phyloP scores from a whole-genome alignment of 2,329 filamentous ascomycete species.

The Colletotrichum sp. region DNA sequence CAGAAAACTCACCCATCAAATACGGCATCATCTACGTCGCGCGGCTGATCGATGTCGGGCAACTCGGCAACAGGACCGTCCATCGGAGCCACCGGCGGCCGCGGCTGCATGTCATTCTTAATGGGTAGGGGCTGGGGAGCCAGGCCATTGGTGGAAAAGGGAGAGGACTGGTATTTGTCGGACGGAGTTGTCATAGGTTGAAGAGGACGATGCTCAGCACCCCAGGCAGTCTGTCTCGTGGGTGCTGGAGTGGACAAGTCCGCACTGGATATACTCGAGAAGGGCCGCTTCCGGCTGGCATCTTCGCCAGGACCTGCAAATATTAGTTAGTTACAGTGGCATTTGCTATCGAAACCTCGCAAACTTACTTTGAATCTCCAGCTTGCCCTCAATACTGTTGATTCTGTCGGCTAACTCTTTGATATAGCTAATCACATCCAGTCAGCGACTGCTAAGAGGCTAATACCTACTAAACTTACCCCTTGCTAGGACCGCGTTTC shows the following conservation, averaged over 20 bases:
- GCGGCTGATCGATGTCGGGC: slow-evolving; percentile 36
- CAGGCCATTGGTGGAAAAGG: slow-evolving; percentile 46
- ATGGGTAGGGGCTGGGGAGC: slow-evolving; percentile 50
- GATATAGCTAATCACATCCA: slow-evolving; percentile 69
- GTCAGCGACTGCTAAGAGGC: slow-evolving; percentile 12
- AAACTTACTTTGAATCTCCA: slow-evolving; percentile 53
- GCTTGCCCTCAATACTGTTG: slow-evolving; percentile 80
- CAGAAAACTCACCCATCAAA: slow-evolving; percentile 47
- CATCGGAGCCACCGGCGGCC: slow-evolving; percentile 36
- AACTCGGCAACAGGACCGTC: slow-evolving; percentile 40
- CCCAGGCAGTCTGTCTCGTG: slow-evolving; percentile 51
- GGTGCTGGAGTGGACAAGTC: slow-evolving; percentile 39
- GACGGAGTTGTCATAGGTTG: slow-evolving; percentile 44
- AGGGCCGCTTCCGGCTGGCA: slow-evolving; percentile 35
- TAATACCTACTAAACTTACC: slow-evolving; percentile 52
- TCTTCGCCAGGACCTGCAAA: slow-evolving; percentile 20
- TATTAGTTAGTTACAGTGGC: background rate
- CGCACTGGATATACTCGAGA: slow-evolving; percentile 39
- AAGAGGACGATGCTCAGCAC: slow-evolving; percentile 50
- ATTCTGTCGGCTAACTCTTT: slow-evolving; percentile 89
- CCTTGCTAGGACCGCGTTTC: slow-evolving; percentile 89
- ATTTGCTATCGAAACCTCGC: background rate
- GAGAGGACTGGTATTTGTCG: slow-evolving; percentile 27
- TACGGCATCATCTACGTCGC: slow-evolving; percentile 48
- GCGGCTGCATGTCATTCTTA: slow-evolving; percentile 41